Percentiles rank a stretch among this genome's conserved stretches.
Evolutionary conservation across 2,329 filamentous ascomycete species (phyloP).

Genomic region (Cercospora beticola): DNA sequence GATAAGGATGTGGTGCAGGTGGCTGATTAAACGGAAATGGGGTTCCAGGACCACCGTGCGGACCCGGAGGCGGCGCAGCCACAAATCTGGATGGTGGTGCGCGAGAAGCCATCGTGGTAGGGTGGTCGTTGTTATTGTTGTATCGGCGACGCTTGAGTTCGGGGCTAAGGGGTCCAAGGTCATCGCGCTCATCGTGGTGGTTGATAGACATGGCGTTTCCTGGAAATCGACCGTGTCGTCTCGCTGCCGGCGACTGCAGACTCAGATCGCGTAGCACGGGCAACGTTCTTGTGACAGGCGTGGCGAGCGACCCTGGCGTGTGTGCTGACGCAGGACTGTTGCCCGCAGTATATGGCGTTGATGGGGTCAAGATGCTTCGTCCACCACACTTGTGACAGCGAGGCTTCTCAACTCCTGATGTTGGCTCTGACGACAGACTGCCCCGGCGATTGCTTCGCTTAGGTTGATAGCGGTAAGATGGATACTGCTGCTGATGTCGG

Average conservation of each 20-base stretch:
- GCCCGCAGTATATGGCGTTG: conserved; percentile 51
- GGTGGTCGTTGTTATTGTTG: conserved; percentile 43
- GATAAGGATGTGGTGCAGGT: conserved; percentile 43
- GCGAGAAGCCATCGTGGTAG: conserved; percentile 43
- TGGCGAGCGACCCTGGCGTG: conserved; percentile 35
- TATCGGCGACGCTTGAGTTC: conserved; percentile 65
- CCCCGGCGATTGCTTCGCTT: conserved; percentile 54
- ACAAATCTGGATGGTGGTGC: conserved; percentile 35
- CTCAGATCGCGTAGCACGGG: conserved; percentile 39
- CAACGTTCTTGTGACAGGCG: conserved; percentile 39
- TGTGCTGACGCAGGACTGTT: conserved; percentile 33
- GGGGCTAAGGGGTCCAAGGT: conserved; percentile 49
- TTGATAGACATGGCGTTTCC: conserved; percentile 37
- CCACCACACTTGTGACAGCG: conserved; percentile 72
- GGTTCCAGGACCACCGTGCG: conserved; percentile 38
- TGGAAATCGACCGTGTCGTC: conserved; percentile 29
- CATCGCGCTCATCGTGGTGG: conserved; percentile 40
- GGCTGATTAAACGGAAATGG: conserved; percentile 42
- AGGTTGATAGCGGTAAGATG: conserved; percentile 91
- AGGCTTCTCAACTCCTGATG: conserved; percentile 41
- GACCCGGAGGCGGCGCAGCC: conserved; percentile 20
- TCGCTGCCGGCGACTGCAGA: conserved; percentile 37
- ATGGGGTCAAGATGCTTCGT: conserved; percentile 62
- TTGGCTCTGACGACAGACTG: conserved; percentile 36
- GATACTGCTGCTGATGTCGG: conserved; percentile 84